These are phyloP conservation scores for Neurospora cerealis DNA, from an alignment of 495 filamentous ascomycete genomes.

Conservation along the genomic window DNA sequence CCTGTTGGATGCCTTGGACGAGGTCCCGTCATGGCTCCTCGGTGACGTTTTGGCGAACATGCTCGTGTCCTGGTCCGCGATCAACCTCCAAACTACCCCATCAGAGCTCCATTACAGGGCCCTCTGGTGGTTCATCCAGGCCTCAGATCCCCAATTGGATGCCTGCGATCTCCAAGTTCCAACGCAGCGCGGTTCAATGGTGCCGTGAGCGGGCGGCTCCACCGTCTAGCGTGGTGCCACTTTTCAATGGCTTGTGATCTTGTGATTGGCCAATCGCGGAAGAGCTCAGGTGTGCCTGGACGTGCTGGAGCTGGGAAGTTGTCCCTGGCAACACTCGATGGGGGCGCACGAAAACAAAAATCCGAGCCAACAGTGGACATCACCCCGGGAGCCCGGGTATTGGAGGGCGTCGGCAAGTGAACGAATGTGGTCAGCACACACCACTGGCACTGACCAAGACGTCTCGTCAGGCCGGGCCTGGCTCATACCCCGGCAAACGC, in stretches of 20 bases:
- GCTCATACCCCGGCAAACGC: background rate
- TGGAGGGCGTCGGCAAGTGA: background rate
- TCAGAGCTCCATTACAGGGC: background rate
- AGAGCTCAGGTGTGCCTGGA: background rate
- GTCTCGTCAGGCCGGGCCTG: background rate
- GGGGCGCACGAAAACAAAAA: constrained; percentile 16
- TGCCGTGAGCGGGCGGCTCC: background rate
- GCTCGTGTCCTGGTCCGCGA: background rate
- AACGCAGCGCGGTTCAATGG: background rate
- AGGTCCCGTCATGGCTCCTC: background rate
- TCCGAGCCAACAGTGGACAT: constrained; percentile 4
- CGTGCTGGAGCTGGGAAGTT: background rate
- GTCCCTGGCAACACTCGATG: constrained; percentile 7
- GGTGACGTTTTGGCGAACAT: background rate
- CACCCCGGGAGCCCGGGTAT: background rate
- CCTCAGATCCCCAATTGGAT: background rate
- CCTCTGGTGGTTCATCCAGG: background rate
- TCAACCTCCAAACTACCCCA: background rate
- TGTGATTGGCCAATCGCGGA: background rate
- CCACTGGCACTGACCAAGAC: background rate
- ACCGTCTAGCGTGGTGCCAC: constrained; percentile 1
- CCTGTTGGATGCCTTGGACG: background rate
- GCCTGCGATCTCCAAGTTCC: background rate
- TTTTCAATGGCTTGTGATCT: background rate
- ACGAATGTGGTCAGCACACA: background rate